Percentiles rank a stretch among this genome's conserved stretches.
Evolutionary conservation across 2,329 filamentous ascomycete genomes (phyloP).

Genomic region (Bipolaris cookei): DNA sequence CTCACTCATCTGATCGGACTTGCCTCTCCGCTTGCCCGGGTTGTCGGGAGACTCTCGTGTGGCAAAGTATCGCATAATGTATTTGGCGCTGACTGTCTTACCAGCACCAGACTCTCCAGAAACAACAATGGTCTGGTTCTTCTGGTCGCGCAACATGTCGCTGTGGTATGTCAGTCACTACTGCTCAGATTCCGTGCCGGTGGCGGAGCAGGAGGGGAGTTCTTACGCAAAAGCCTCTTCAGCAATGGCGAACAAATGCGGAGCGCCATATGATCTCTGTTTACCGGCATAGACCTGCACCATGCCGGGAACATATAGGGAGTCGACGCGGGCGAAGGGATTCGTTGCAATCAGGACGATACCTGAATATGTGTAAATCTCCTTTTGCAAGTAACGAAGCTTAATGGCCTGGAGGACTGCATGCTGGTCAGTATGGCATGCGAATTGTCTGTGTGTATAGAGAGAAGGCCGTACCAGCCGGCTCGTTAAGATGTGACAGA

Average conservation of each 20-base stretch:
- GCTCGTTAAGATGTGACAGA: slow-evolving; percentile 96
- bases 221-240: slow-evolving; percentile 96
- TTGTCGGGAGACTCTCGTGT: slow-evolving; percentile 94
- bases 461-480: slow-evolving; percentile 73
- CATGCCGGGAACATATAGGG: slow-evolving; percentile 98
- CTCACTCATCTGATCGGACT: slow-evolving; percentile 84
- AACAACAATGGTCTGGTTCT: slow-evolving; percentile 99
- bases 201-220: background rate
- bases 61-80: slow-evolving; percentile 99
- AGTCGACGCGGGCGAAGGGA: slow-evolving; percentile 96
- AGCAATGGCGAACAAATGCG: slow-evolving; percentile 97
- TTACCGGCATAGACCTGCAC: slow-evolving; percentile 99
- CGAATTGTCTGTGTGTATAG: background rate
- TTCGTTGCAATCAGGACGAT: slow-evolving; percentile 99
- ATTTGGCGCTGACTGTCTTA: slow-evolving; percentile 99
- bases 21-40: slow-evolving; percentile 78
- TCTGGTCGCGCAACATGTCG: slow-evolving; percentile 94
- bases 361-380: slow-evolving; percentile 99
- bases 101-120: slow-evolving; percentile 98
- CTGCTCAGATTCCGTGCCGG: background rate
- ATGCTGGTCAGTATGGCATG: slow-evolving; percentile 36
- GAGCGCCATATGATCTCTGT: slow-evolving; percentile 93
- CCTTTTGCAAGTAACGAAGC: slow-evolving; percentile 95
- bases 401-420: slow-evolving; percentile 96
- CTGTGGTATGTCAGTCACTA: slow-evolving; percentile 54